Conservation (phyloP, 2,329 filamentous ascomycete species). For the Albophoma yamanashiensis region DNA sequence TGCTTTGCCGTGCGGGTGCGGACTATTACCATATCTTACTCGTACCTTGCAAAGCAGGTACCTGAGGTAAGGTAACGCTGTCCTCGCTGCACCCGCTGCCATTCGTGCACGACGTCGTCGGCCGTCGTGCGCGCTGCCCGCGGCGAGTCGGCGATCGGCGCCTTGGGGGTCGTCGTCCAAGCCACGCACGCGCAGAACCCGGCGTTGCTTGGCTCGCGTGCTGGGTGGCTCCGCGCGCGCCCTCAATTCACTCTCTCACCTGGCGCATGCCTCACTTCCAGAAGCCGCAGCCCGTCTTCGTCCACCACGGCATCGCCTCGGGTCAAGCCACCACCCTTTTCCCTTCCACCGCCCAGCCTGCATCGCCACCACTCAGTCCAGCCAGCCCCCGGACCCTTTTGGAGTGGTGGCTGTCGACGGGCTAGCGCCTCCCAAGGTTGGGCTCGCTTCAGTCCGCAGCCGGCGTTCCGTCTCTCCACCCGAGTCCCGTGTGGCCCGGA, state of each 20-base stretch:
- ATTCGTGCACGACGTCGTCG: neutral
- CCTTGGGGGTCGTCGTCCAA: neutral
- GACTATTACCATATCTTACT: no score
- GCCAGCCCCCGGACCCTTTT: neutral
- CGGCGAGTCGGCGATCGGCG: neutral
- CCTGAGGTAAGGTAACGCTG: no score
- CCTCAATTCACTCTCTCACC: neutral
- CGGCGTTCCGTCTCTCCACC: slow-evolving; percentile 5
- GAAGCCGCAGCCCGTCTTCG: neutral
- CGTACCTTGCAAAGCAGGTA: no score
- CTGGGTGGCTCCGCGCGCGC: neutral
- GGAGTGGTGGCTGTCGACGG: neutral
- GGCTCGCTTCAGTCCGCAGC: slow-evolving; percentile 1
- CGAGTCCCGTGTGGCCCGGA: slow-evolving; percentile 4
- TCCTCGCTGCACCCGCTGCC: neutral
- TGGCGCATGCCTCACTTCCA: neutral
- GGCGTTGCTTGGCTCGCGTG: neutral
- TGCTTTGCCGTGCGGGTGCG: no score
- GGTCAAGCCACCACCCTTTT: neutral
- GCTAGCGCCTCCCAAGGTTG: neutral
- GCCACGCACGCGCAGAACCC: neutral
- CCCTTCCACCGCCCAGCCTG: no score
- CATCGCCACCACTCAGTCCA: neutral
- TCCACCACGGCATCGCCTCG: neutral
- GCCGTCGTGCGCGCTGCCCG: neutral